A percentile compares a stretch with the other conserved stretches of the same genome.
phyloP scores from a whole-genome alignment of 2,329 filamentous ascomycete genomes.

The Penicillium sclerotiorum region DNA sequence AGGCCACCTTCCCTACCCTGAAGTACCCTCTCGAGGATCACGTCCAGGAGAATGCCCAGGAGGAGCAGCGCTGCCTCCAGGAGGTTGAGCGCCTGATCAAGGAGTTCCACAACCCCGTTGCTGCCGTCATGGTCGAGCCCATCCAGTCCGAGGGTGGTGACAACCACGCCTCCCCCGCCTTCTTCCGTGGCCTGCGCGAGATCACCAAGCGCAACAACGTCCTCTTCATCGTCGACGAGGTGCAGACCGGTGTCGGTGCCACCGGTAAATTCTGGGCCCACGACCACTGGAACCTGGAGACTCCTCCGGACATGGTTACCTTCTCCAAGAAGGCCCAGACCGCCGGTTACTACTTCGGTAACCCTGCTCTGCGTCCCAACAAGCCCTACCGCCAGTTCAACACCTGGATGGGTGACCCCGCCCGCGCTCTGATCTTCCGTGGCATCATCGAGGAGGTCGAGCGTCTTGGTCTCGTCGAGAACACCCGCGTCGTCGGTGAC shows the following conservation, averaged over 20 bases:
- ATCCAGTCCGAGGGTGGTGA: conserved; percentile 93
- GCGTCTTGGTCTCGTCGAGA: conserved; percentile 69
- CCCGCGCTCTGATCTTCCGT: conserved; percentile 80
- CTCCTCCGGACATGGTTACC: conserved; percentile 89
- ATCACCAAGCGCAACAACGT: conserved; percentile 69
- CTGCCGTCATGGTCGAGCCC: conserved; percentile 83
- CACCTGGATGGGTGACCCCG: conserved; percentile 95
- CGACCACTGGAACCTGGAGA: conserved; percentile 83
- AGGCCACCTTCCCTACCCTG: conserved; percentile 80
- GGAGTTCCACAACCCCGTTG: conserved; percentile 76
- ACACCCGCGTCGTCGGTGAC: conserved; percentile 76
- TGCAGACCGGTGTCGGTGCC: conserved; percentile 89
- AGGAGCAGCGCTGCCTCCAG: conserved; percentile 77
- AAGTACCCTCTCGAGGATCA: conserved; percentile 86
- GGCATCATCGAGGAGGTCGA: conserved; percentile 78
- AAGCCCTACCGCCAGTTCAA: conserved; percentile 97
- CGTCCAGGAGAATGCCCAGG: conserved; percentile 75
- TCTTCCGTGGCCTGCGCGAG: conserved; percentile 82
- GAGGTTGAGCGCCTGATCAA: conserved; percentile 82
- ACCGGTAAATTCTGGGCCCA: conserved; percentile 97
- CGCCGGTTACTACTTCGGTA: conserved; percentile 87
- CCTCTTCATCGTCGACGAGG: conserved; percentile 89
- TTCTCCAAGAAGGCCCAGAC: conserved; percentile 96
- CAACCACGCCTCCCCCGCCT: conserved; percentile 85
- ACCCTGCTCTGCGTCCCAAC: conserved; percentile 79